phyloP scores from a whole-genome alignment of 495 filamentous ascomycete genomes.

The Penicillium herquei region DNA sequence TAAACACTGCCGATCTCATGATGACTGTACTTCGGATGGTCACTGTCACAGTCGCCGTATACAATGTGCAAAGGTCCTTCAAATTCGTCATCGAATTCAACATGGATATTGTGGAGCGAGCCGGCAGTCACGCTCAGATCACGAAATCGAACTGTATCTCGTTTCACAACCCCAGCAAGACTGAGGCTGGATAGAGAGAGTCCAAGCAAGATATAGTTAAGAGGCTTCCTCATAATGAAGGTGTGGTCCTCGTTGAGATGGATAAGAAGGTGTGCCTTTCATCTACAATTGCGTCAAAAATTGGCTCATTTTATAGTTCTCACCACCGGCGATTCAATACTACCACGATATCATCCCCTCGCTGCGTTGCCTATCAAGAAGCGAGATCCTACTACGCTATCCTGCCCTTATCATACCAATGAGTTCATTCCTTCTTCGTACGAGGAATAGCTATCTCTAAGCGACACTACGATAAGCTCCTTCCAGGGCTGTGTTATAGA shows the following conservation, averaged over 20 bases:
- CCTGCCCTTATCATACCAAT: neutral
- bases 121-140: slow-evolving; percentile 21
- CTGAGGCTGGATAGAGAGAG: slow-evolving; percentile 12
- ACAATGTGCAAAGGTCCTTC: slow-evolving; percentile 29
- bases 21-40: slow-evolving; percentile 16
- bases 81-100: slow-evolving; percentile 29
- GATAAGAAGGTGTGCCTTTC: too few species aligned
- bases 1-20: slow-evolving; percentile 28
- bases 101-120: slow-evolving; percentile 33
- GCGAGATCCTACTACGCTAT: neutral
- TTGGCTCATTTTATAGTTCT: too few species aligned
- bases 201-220: slow-evolving; percentile 11
- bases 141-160: slow-evolving; percentile 16
- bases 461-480: neutral
- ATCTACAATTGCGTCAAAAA: too few species aligned
- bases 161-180: slow-evolving; percentile 10
- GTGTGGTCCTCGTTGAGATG: too few species aligned
- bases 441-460: neutral
- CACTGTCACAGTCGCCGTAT: slow-evolving; percentile 29
- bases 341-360: neutral
- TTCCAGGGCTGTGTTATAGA: neutral
- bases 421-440: neutral
- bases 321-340: neutral
- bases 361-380: neutral
- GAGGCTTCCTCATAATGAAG: slow-evolving; percentile 3